phyloP scores from a whole-genome alignment of 805 yeast genomes.

The Saccharomycopsis malanga region DNA sequence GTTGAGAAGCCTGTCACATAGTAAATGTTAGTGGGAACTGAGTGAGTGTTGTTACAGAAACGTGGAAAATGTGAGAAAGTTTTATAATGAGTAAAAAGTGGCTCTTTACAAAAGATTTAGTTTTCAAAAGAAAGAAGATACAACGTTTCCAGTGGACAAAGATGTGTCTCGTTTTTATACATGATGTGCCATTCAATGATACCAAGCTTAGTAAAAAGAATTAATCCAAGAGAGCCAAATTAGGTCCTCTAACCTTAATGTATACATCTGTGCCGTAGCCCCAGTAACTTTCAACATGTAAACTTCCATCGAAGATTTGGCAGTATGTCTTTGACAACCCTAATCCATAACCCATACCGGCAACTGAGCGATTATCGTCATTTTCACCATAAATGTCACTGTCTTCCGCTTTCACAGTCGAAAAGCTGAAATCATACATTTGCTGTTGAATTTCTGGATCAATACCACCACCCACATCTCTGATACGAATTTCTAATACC shows the following conservation, averaged over 20 bases:
- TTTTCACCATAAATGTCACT: constrained; percentile 27
- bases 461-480: constrained; percentile 90
- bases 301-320: constrained; percentile 62
- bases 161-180: background rate
- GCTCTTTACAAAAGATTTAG: background rate
- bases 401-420: constrained; percentile 71
- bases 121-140: background rate
- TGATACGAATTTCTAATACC: constrained; percentile 63
- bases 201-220: background rate
- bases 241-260: constrained; percentile 36
- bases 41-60: no score
- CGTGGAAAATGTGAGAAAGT: background rate
- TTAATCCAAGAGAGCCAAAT: constrained; percentile 6
- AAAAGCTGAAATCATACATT: constrained; percentile 80
- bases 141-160: background rate
- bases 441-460: constrained; percentile 55
- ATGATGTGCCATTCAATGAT: background rate
- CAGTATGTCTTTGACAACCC: constrained; percentile 76
- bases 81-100: background rate
- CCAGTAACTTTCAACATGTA: constrained; percentile 61
- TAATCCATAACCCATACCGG: constrained; percentile 95
- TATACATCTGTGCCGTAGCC: constrained; percentile 81
- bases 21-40: no score
- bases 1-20: no score
- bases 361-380: constrained; percentile 40